Base-by-base conservation (phyloP, 2,329 filamentous ascomycete genomes). In the Apiospora sp. region DNA sequence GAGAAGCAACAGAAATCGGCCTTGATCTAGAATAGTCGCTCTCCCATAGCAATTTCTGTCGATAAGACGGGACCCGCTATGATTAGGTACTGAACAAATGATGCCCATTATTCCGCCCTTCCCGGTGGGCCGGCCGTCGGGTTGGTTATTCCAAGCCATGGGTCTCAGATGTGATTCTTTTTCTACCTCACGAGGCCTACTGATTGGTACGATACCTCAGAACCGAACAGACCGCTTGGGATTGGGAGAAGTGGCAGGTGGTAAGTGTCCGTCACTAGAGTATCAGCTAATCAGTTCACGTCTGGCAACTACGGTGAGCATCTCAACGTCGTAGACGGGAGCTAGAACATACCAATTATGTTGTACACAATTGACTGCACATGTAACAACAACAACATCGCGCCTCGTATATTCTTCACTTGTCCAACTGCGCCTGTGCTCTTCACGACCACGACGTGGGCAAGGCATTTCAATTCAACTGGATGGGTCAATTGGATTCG, bases 81-180 rank as follows among this genome's bases (percentile, higher is more conserved):
- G 30, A 10, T 22, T 19, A 30, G 27, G 27, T 30, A 34, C 19
- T 41, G 58, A 13, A 41, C 34, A n/a, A 12, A 64, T 22, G 34
- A 41, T 41, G 34, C 58, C 41, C 58, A 41, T 41, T 14, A 41
- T 64, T 64, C 58, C 30, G 58, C 58, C 41, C 58, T 64, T 24
- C 30, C 30, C 30, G 58, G 58, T 64, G 58, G 58, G 34, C 58
- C 58, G 58, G 58, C 58, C 58, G 41, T 41, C 14, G 54, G 27
- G 54, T 61, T 30, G 51, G 30, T 37, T 64, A 22, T 41, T 24
- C 34, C 58, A 64, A 64, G 58, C 58, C 58, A 64, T 64, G 41
- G 58, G 58, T 64, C 58, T 64, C 58, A 64, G 58, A 64, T 41
- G 58, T 41, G 22, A 64, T 64, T 64, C 58, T 41, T 64, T 64